Conservation (phyloP, 129 eudicot genomes). For the Ambrosia artemisiifolia region DNA sequence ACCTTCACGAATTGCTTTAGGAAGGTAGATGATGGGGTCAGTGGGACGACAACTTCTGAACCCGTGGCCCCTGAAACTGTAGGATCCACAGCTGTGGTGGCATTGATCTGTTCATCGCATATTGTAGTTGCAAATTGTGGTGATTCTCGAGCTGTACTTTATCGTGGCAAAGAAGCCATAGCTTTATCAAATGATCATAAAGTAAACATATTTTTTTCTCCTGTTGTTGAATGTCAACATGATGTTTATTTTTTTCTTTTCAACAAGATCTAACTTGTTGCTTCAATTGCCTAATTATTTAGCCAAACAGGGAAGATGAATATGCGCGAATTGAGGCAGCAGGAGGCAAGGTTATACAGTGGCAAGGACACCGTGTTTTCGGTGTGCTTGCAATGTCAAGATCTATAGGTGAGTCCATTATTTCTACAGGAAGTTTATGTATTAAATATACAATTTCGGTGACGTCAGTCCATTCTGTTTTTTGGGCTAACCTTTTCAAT, state of each 20-base stretch:
- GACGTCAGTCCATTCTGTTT: no score
- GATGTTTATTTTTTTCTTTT: background rate
- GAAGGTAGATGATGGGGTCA: conserved; percentile 73
- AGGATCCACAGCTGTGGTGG: conserved; percentile 92
- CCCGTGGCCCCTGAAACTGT: conserved; percentile 77
- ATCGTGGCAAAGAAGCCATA: conserved; percentile 80
- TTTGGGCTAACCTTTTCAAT: no score
- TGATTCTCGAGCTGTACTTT: conserved; percentile 91
- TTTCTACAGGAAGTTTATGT: background rate
- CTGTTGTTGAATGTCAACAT: background rate
- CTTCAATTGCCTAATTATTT: conserved; percentile 1
- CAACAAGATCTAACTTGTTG: conserved; percentile 11
- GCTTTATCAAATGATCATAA: conserved; percentile 79
- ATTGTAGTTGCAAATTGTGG: conserved; percentile 86
- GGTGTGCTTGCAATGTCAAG: conserved; percentile 98
- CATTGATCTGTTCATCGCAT: conserved; percentile 72
- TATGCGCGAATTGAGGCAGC: conserved; percentile 84
- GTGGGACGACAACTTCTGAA: conserved; percentile 44
- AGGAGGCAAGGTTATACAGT: conserved; percentile 86
- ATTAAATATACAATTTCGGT: no score
- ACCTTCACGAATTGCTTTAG: conserved; percentile 58
- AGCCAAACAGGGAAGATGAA: conserved; percentile 96
- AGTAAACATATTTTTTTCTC: conserved; percentile 33
- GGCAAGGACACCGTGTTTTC: conserved; percentile 93
- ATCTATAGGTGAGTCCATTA: conserved; percentile 65